Evolutionary conservation across 768 basidiomycete species (phyloP).

Genomic region (Mycena metata): DNA sequence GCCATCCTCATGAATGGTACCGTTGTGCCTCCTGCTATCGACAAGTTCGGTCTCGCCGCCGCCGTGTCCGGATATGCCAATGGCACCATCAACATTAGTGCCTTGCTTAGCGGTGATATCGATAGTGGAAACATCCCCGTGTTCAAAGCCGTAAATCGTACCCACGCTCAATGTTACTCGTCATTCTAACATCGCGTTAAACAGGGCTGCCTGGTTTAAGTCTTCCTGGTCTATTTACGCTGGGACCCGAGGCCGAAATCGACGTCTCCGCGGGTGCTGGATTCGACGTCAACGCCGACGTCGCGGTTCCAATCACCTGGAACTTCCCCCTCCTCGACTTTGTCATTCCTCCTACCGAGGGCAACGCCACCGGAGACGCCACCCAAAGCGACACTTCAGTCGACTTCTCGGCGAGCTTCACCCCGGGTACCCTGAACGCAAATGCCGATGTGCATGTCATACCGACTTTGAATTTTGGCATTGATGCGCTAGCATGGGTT

Average conservation of each 20-base stretch:
- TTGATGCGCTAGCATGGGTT: slow-evolving; percentile 18
- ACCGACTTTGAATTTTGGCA: slow-evolving; percentile 7
- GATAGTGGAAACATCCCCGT: slow-evolving; percentile 23
- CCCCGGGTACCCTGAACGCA: slow-evolving; percentile 16
- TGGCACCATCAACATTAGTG: slow-evolving; percentile 21
- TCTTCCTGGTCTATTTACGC: slow-evolving; percentile 15
- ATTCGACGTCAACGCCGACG: slow-evolving; percentile 17
- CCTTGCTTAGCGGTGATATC: slow-evolving; percentile 20
- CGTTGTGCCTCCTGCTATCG: slow-evolving; percentile 17
- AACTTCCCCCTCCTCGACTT: slow-evolving; percentile 21
- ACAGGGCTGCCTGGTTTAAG: slow-evolving; percentile 9
- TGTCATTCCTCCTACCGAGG: slow-evolving; percentile 15
- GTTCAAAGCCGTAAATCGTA: no score
- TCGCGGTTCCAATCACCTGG: slow-evolving; percentile 20
- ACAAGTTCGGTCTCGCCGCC: slow-evolving; percentile 10
- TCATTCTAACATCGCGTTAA: no score
- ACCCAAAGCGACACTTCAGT: slow-evolving; percentile 10
- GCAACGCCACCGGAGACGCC: slow-evolving; percentile 9
- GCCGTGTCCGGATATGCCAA: slow-evolving; percentile 21
- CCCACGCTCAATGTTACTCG: no score
- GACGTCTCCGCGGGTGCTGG: slow-evolving; percentile 19
- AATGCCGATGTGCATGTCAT: slow-evolving; percentile 19
- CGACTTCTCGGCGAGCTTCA: slow-evolving; percentile 16
- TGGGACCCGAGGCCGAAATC: slow-evolving; percentile 15
- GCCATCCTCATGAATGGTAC: slow-evolving; percentile 19